phyloP scores from a whole-genome alignment of 768 basidiomycete species.

The Amanita fuliginea region DNA sequence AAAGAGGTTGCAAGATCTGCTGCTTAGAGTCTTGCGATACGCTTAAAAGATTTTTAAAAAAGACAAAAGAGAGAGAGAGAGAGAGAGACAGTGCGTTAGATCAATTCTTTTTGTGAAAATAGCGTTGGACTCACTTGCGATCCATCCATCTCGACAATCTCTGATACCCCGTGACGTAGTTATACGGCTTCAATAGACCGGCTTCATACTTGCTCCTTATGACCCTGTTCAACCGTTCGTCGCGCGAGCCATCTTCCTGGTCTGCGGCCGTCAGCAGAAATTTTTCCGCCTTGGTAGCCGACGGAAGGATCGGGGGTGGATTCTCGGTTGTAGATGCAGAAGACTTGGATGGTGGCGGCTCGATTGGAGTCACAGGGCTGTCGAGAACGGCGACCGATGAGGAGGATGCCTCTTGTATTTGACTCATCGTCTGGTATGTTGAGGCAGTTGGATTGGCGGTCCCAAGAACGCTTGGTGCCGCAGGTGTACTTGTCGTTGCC shows the following conservation, averaged over 20 bases:
- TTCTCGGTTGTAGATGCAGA: constrained; percentile 20
- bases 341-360: neutral
- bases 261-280: constrained; percentile 93
- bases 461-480: neutral
- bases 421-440: constrained; percentile 4
- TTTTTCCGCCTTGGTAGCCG: constrained; percentile 73
- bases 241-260: constrained; percentile 82
- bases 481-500: constrained; percentile 5
- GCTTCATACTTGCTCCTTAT: constrained; percentile 97
- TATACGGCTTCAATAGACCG: constrained; percentile 88
- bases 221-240: constrained; percentile 82
- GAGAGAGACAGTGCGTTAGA: no score
- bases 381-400: neutral
- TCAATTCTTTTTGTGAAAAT: no score
- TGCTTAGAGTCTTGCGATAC: constrained; percentile 88
- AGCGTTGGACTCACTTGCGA: constrained; percentile 58
- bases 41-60: constrained; percentile 33
- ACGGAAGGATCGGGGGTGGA: constrained; percentile 47
- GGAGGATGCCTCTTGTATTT: neutral
- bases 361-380: neutral
- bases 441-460: constrained; percentile 6
- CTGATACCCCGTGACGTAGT: constrained; percentile 94
- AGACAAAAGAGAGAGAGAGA: no score
- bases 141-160: constrained; percentile 93
- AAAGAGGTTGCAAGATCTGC: constrained; percentile 83